Base-by-base conservation (phyloP, 192 early-diverging fungal genomes). In the Backusella tarrabulga region DNA sequence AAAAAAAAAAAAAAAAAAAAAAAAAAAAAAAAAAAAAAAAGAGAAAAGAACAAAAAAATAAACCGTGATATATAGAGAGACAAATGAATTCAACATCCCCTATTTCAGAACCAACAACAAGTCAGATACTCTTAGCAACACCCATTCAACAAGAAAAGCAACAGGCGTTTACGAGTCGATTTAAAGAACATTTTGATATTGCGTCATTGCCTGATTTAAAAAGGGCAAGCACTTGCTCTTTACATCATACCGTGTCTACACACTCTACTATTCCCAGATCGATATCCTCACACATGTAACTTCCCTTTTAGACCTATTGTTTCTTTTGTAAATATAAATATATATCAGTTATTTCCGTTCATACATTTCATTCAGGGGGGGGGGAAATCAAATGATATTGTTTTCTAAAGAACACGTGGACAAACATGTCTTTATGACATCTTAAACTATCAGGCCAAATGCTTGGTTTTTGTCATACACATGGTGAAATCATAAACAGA, bases 131-230 rank as follows among this genome's bases (percentile, higher is more conserved):
- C 5, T 36, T 72, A 4, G n/a, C 42, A 72, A 26, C 40, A 44
- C 12, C 70, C 15, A 17, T 35, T n/a, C 68, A n/a, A 41, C 15
- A n/a, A 5, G 21, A 42, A 44, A 19, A 44, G 29, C n/a, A 29
- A 50, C 35, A 23, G 2, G 26, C 15, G n/a, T 26, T 46, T 17
- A 50, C 15, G 14, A 72, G 71, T 17, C n/a, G 71, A 44, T 72
- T 72, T 44, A 36, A 41, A 72, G 71, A 72, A 6, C 71, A 72
- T 34, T 72, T 72, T 34, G 71, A 72, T 72, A 42, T 72, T 50
- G 56, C 56, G 56, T 63, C 56, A 63, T 63, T 63, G 11, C 56
- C 56, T 29, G 56, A 63, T 63, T 63, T 63, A 12, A 63, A 29
- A 63, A 63, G 56, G 12, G 56, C 56, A 63, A 63, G 56, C 11